Base-by-base conservation (phyloP, 768 basidiomycete genomes). In the Kwoniella pini region DNA sequence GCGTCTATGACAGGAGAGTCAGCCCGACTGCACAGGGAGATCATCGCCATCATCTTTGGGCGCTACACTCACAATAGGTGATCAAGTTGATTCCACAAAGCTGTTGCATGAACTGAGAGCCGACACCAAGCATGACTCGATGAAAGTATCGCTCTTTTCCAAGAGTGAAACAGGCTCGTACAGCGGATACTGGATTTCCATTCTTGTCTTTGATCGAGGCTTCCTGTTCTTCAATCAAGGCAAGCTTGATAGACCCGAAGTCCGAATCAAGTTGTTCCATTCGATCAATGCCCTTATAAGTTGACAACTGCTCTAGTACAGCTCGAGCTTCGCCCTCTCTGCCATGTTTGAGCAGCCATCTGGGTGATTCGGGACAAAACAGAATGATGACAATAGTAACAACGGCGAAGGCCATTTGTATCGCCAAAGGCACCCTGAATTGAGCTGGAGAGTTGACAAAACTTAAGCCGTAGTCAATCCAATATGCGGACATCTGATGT, bases 341-440 rank as follows among this genome's bases (percentile, higher is more conserved):
- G 3, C 68, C 68, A 15, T 63, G 57, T 36, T 58, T 65, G 33
- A 65, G 21, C 2, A 65, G 28, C 57, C 60, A 60, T 46, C 64
- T 86, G 51, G 91, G 91, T 0, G 87, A 89, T 77, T 94, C 91
- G 36, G 90, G 90, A 13, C 80, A 82, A 78, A 88, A 86, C 74
- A 82, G 84, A 68, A 92, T 79, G 33, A 91, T 75, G 65, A 63
- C 52, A 54, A 91, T 74, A 17, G 54, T 56, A 27, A 48, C 10
- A 33, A 61, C 28, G 40, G 60, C 60, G 38, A 60, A 61, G 30
- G 51, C 31, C 40, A 65, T 63, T 33, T 62, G 60, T 10, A 59
- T 48, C 3, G 60, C 39, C 15, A 50, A 31, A 3, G 58, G 52
- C 6, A 58, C 33, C 12, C 61, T 39, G 26, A 48, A 59, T 30